Percentiles rank a stretch among this genome's conserved stretches.
Evolutionary conservation across 2,329 filamentous ascomycete genomes (phyloP).

Genomic region (Aspergillus fumigatus): DNA sequence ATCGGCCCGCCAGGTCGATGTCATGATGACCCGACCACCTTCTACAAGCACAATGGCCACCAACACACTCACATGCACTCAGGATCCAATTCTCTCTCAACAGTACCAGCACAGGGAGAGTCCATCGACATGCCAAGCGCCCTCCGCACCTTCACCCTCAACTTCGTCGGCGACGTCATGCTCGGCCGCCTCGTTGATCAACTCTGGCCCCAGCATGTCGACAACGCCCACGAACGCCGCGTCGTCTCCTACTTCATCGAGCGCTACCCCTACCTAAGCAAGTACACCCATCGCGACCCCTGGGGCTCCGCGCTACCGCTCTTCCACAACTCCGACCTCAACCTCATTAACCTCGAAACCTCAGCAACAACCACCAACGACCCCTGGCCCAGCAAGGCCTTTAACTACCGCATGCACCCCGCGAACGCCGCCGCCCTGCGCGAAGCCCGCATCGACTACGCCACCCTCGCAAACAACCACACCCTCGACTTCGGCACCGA

Average conservation of each 20-base stretch:
- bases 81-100: background rate
- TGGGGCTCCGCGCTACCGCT: slow-evolving; percentile 35
- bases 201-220: slow-evolving; percentile 32
- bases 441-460: slow-evolving; percentile 30
- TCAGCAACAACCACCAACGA: slow-evolving; percentile 27
- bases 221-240: slow-evolving; percentile 21
- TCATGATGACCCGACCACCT: background rate
- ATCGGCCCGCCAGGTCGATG: background rate
- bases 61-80: background rate
- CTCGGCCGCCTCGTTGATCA: slow-evolving; percentile 40
- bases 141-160: slow-evolving; percentile 21
- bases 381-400: slow-evolving; percentile 37
- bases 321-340: slow-evolving; percentile 29
- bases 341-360: slow-evolving; percentile 40
- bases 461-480: slow-evolving; percentile 39
- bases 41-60: background rate
- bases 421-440: slow-evolving; percentile 30
- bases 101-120: background rate
- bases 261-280: slow-evolving; percentile 16
- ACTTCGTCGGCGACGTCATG: slow-evolving; percentile 40
- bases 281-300: slow-evolving; percentile 25
- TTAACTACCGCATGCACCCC: slow-evolving; percentile 41
- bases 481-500: slow-evolving; percentile 33
- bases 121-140: background rate
- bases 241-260: slow-evolving; percentile 16